These are phyloP conservation scores for Reticulascus tulasneorum DNA, from an alignment of 2,329 filamentous ascomycete species.

Conservation along the genomic window DNA sequence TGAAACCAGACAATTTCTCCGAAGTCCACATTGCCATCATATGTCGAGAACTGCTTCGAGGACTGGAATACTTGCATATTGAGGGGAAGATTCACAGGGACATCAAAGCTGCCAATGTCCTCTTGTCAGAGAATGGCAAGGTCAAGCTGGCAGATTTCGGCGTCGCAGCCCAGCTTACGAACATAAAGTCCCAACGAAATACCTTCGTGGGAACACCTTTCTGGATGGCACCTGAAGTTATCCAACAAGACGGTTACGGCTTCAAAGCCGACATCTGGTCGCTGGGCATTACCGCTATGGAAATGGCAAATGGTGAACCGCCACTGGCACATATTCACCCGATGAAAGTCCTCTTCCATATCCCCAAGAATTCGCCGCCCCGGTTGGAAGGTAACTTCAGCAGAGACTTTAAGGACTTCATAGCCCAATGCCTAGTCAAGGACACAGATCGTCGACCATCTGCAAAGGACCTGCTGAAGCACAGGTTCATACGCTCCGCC, in stretches of 20 bases:
- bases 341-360: slow-evolving; percentile 91
- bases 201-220: slow-evolving; percentile 97
- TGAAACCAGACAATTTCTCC: slow-evolving; percentile 85
- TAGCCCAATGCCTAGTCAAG: slow-evolving; percentile 86
- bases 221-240: slow-evolving; percentile 96
- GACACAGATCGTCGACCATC: slow-evolving; percentile 80
- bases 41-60: slow-evolving; percentile 83
- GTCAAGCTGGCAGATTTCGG: slow-evolving; percentile 98
- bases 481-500: slow-evolving; percentile 82
- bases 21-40: slow-evolving; percentile 92
- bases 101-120: slow-evolving; percentile 92
- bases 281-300: slow-evolving; percentile 85
- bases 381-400: slow-evolving; percentile 82
- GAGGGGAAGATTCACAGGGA: slow-evolving; percentile 96
- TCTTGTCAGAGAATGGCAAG: slow-evolving; percentile 85
- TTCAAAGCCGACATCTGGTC: slow-evolving; percentile 96
- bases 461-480: slow-evolving; percentile 81
- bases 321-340: slow-evolving; percentile 81
- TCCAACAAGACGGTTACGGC: slow-evolving; percentile 77
- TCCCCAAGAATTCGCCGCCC: slow-evolving; percentile 83
- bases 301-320: slow-evolving; percentile 85
- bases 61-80: slow-evolving; percentile 86
- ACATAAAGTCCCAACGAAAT: slow-evolving; percentile 95
- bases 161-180: slow-evolving; percentile 91
- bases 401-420: slow-evolving; percentile 90